Evolutionary conservation across 371 early-diverging fungal genomes (phyloP).

Genomic region (Homolaphlyctis polyrhiza): DNA sequence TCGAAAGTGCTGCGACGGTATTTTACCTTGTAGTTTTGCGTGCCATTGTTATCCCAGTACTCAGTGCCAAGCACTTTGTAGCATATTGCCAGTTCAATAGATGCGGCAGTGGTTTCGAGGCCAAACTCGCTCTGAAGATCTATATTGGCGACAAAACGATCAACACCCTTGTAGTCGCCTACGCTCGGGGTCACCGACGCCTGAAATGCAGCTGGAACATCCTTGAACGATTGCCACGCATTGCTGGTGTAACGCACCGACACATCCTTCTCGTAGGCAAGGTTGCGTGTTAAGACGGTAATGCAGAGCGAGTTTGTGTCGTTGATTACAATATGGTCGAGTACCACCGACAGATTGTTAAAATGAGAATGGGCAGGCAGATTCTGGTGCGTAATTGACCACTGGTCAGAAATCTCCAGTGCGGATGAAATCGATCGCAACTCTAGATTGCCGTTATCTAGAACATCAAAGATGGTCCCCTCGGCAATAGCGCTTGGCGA

Average conservation of each 20-base stretch:
- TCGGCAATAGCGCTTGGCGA: background rate
- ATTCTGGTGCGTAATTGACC: background rate
- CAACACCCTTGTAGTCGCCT: constrained; percentile 19
- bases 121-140: constrained; percentile 16
- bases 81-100: constrained; percentile 39
- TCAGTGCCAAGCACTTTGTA: constrained; percentile 58
- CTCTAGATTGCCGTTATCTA: background rate
- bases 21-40: constrained; percentile 22
- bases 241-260: constrained; percentile 60
- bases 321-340: background rate
- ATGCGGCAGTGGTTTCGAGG: background rate
- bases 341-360: background rate
- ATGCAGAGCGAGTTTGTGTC: background rate
- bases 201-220: constrained; percentile 46
- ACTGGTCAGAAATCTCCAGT: background rate
- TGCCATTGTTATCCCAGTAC: constrained; percentile 78
- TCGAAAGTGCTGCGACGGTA: too few species aligned
- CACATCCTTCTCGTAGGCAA: constrained; percentile 74
- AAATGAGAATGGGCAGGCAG: constrained; percentile 1
- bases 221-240: constrained; percentile 60
- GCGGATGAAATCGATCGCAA: background rate
- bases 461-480: background rate
- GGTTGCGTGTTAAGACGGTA: constrained; percentile 53
- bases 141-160: constrained; percentile 36
- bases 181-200: constrained; percentile 15